phyloP scores from a whole-genome alignment of 257 asterid genomes.

The Oldenlandia corymbosa region DNA sequence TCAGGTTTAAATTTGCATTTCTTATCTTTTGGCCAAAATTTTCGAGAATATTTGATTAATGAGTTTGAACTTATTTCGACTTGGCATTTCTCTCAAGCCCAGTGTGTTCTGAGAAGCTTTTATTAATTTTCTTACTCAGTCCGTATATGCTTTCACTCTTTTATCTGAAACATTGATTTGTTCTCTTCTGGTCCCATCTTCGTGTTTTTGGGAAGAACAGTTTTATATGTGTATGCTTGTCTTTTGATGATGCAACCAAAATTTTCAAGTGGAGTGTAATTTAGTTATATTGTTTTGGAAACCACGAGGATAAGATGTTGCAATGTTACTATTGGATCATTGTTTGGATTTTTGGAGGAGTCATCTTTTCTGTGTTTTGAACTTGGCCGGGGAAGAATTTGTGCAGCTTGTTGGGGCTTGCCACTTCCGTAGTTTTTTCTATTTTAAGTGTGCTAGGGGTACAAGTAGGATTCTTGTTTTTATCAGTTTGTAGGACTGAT shows the following conservation, averaged over 20 bases:
- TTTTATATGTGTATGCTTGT: not conserved
- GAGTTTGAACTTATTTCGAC: too few species aligned
- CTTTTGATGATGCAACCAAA: not conserved
- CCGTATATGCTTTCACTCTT: not conserved
- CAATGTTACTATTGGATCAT: not conserved
- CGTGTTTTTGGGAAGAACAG: constrained; percentile 2
- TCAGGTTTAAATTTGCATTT: not conserved
- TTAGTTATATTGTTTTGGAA: not conserved
- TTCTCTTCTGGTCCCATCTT: not conserved
- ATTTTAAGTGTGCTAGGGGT: not conserved
- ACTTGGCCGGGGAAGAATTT: not conserved
- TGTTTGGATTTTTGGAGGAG: not conserved
- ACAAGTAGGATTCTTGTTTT: too few species aligned
- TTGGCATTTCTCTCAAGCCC: too few species aligned
- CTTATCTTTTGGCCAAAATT: too few species aligned
- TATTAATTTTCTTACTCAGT: too few species aligned
- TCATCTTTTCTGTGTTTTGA: not conserved
- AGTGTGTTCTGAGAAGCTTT: too few species aligned
- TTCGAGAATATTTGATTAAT: too few species aligned
- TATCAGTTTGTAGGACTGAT: too few species aligned
- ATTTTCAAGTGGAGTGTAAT: not conserved
- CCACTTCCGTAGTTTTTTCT: not conserved
- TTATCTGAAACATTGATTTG: not conserved
- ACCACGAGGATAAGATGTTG: not conserved
- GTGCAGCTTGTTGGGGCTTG: not conserved